Evolutionary conservation across 2,329 filamentous ascomycete genomes (phyloP), one percentile per base, ranked within the genome.

Genomic region (Raffaelea albimanens): DNA sequence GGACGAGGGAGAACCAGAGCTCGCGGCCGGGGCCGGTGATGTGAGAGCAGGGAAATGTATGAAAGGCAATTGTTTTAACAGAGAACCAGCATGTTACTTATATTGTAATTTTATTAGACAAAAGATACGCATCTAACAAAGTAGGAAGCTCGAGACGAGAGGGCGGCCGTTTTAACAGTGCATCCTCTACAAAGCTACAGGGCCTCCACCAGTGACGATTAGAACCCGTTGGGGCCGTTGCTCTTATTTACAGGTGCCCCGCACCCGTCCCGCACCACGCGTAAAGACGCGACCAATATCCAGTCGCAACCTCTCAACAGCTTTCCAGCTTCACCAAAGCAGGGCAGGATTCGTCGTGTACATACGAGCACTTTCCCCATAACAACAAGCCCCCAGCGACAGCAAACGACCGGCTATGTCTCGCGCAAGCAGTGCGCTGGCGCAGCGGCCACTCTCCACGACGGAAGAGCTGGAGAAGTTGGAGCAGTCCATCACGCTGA

Each of bases 401-500:
- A 7, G 25, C 7, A 13, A 7, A 29, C 25, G 7, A 29, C 18
- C 40, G 29, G 55, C n/a, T 5, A 79, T 80, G 75, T 71, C 75
- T 55, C 69, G 70, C 48, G 65, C 70, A 19, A 67, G 67, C 40
- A 60, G 65, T 22, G 67, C 75, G 11, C 42, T 52, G 2, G 64
- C 72, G 39, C 69, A 63, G 25, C 66, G 78, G 52, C 75, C 68
- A 43, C 70, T 97, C 51, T 87, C 87, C 5, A 73, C 96, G 51
- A 95, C 91, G 0, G 93, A 98, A 63, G 93, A 98, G 72, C 74
- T 98, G 46, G 93, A 98, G 68, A 90, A 85, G 64, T 72, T 98
- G 4, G 93, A 98, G 64, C 93, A 98, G 64, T 94, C 88, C 20
- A 97, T 98, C 57, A 98, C 93, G 0, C 73, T 97, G 38, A 97